A percentile compares a stretch with the other conserved stretches of the same genome.
phyloP scores from a whole-genome alignment of 495 filamentous ascomycete species.

The Aspergillus taichungensis region DNA sequence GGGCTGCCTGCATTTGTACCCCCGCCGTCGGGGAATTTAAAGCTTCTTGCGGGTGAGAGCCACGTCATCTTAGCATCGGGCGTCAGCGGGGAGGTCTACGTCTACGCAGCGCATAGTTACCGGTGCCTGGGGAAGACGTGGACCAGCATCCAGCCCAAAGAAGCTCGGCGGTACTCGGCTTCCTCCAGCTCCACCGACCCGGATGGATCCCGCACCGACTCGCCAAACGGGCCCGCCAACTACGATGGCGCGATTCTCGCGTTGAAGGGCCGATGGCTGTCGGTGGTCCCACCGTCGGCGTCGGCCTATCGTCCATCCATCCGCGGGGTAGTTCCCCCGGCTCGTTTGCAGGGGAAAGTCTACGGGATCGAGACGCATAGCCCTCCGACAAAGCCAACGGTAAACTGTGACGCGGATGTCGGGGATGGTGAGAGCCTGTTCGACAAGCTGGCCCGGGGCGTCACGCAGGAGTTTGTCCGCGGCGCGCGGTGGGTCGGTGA shows the following conservation, averaged over 20 bases:
- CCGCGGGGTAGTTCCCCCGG: conserved; percentile 44
- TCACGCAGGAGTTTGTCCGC: conserved; percentile 84
- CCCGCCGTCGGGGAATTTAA: conserved; percentile 59
- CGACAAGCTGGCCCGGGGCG: conserved; percentile 77
- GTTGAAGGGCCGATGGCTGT: conserved; percentile 73
- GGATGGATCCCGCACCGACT: conserved; percentile 43
- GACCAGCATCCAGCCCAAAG: conserved; percentile 62
- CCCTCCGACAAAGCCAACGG: conserved; percentile 64
- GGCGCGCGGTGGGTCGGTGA: conserved; percentile 81
- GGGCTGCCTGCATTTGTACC: conserved; percentile 43
- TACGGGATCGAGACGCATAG: conserved; percentile 61
- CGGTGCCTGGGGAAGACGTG: conserved; percentile 76
- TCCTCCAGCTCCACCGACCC: conserved; percentile 48
- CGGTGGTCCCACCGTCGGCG: conserved; percentile 62
- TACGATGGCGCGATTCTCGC: conserved; percentile 59
- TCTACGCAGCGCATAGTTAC: conserved; percentile 63
- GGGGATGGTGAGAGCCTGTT: conserved; percentile 73
- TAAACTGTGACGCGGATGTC: conserved; percentile 66
- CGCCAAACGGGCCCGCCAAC: conserved; percentile 31
- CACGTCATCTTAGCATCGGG: conserved; percentile 69
- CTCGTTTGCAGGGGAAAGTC: conserved; percentile 40
- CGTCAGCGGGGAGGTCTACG: conserved; percentile 74
- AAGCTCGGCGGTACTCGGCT: conserved; percentile 39
- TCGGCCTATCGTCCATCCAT: conserved; percentile 62
- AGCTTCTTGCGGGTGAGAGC: conserved; percentile 56